These are phyloP conservation scores for Russula lepida DNA, from an alignment of 768 basidiomycete species.

Conservation along the genomic window DNA sequence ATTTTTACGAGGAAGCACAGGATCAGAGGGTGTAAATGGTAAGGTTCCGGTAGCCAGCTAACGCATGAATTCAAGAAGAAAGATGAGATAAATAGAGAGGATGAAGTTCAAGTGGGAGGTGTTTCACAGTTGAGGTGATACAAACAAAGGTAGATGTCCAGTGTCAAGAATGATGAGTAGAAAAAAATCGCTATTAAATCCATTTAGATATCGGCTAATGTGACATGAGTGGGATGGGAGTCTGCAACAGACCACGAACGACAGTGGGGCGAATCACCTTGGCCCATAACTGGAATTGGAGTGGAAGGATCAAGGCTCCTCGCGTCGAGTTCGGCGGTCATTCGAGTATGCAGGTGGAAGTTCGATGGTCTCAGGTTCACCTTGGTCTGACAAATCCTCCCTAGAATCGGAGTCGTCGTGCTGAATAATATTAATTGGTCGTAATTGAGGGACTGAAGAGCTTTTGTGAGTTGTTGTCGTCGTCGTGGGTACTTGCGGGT, in stretches of 20 bases:
- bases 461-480: slow-evolving; percentile 37
- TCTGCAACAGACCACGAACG: neutral
- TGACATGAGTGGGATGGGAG: neutral
- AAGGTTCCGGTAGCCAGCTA: no score
- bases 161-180: no score
- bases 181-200: no score
- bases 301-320: neutral
- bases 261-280: neutral
- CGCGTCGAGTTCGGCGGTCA: slow-evolving; percentile 28
- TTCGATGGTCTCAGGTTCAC: slow-evolving; percentile 65
- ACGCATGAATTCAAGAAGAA: no score
- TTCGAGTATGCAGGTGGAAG: slow-evolving; percentile 78
- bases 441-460: slow-evolving; percentile 40
- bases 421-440: slow-evolving; percentile 74
- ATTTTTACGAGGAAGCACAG: neutral
- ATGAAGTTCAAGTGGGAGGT: neutral
- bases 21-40: neutral
- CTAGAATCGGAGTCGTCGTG: slow-evolving; percentile 74
- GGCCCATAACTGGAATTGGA: no score
- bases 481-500: slow-evolving; percentile 22
- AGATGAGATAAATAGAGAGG: neutral
- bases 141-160: no score
- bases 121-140: no score
- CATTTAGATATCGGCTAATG: no score
- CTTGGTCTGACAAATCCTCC: slow-evolving; percentile 28